Evolutionary conservation across 2,329 filamentous ascomycete species (phyloP).

Genomic region (Cryphonectria parasitica): DNA sequence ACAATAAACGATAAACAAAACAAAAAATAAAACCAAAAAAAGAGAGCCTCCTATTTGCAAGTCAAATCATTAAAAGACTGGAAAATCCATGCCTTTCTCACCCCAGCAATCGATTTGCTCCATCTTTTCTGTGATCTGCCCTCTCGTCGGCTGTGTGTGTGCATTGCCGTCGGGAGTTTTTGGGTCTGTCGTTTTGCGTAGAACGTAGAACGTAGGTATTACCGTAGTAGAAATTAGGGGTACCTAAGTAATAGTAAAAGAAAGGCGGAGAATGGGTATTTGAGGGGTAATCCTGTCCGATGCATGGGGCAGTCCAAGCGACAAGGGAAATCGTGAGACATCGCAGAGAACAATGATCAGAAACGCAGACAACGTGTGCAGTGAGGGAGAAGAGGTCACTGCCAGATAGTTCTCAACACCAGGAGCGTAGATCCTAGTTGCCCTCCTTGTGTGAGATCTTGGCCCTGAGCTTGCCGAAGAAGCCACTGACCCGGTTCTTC

Average conservation of each 20-base stretch:
- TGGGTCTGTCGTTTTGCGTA: not conserved
- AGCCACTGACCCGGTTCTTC: constrained; percentile 65
- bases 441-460: constrained; percentile 44
- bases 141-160: not conserved
- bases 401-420: constrained; percentile 7
- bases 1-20: not conserved
- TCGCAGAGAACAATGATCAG: constrained; percentile 20
- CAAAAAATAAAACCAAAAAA: not conserved
- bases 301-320: constrained; percentile 23
- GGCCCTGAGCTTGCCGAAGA: constrained; percentile 62
- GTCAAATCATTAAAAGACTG: not conserved
- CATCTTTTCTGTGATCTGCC: not conserved
- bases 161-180: not conserved
- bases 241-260: constrained; percentile 3
- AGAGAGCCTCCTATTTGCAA: not conserved
- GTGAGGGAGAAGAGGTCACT: constrained; percentile 20
- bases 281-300: constrained; percentile 27
- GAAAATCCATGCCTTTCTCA: not conserved
- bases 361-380: not conserved
- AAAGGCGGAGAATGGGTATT: constrained; percentile 28
- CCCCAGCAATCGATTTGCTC: not conserved
- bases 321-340: constrained; percentile 27
- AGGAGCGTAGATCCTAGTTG: constrained; percentile 22
- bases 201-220: constrained; percentile 10
- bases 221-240: constrained; percentile 4